Evolutionary conservation across 805 yeast species (phyloP), one percentile per base, ranked within the genome.

Genomic region (Martiniozyma abietophila): DNA sequence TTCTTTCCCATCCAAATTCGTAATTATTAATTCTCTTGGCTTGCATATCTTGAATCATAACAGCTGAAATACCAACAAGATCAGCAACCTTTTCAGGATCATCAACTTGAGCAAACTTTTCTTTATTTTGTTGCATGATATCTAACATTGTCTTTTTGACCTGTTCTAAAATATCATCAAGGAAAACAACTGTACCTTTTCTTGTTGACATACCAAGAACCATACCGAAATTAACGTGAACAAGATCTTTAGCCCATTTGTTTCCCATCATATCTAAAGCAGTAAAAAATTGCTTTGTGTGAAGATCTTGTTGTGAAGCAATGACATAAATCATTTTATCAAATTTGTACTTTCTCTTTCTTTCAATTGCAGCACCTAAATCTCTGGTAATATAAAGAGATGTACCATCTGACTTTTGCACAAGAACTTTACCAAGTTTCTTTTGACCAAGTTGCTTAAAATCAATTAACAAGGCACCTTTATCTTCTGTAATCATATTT

Each of bases 1-100:
- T 92, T 67, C 98, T 81, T 51, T 83, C 85, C 98, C 98, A 92
- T 61, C 85, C 83, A 65, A 92, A 92, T 51, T 79, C 84, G 65
- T 92, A 92, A 65, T 92, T 89, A 68, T 89, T 86, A 61, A 89
- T 74, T 62, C 99, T 80, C 67, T 92, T 92, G 41, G 95, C 77
- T 63, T 84, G 94, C 97, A 92, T 88, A 62, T 92, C 99, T 70
- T 92, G 99, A 53, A 92, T 83, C 95, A 92, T 88, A 41, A 92
- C 95, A 5, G 98, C 98, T 20, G 96, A 80, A 39, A 92, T 81
- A 57, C 98, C 99, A 40, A 92, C 78, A 50, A 85, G 69, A 60
- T 92, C 97, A 39, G 98, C 97, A 52, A 92, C 81, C 56, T 76
- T 76, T 40, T 89, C 96, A 23, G 97, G 98, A 56, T 88, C 74